Evolutionary conservation across 1,139 yeast species (phyloP).

Genomic region (Kluyveromyces marxianus): DNA sequence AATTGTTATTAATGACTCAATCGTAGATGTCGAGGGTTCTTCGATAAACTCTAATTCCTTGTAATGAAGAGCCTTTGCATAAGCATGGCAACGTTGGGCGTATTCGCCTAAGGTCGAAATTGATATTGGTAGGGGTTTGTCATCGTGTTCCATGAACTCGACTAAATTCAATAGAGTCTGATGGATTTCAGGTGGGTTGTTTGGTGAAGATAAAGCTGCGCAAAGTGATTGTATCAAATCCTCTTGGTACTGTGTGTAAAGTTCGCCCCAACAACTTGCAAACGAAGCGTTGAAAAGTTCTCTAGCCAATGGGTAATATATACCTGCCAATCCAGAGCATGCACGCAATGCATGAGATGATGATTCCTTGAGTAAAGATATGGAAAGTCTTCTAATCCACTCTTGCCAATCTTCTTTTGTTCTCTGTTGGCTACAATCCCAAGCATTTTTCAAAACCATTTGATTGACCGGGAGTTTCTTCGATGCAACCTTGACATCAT

Average conservation of each 20-base stretch:
- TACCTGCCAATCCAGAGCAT: conserved; percentile 84
- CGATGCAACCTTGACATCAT: conserved; percentile 62
- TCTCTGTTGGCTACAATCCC: conserved; percentile 88
- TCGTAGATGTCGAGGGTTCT: conserved; percentile 86
- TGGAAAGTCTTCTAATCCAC: conserved; percentile 84
- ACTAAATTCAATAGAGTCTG: conserved; percentile 84
- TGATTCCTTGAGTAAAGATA: conserved; percentile 81
- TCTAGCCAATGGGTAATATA: conserved; percentile 81
- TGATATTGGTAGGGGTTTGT: conserved; percentile 85
- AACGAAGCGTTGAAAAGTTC: conserved; percentile 92
- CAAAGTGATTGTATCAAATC: conserved; percentile 82
- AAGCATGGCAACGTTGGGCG: conserved; percentile 94
- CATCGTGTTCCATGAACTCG: conserved; percentile 97
- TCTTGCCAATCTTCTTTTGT: conserved; percentile 98
- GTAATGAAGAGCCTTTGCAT: conserved; percentile 93
- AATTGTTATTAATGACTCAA: conserved; percentile 84
- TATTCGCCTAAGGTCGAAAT: conserved; percentile 84
- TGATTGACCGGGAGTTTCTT: conserved; percentile 58
- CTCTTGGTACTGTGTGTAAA: conserved; percentile 87
- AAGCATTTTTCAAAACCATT: conserved; percentile 51
- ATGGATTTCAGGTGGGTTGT: conserved; percentile 92
- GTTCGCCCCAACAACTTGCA: conserved; percentile 92
- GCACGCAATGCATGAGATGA: conserved; percentile 95
- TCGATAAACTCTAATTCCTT: conserved; percentile 92
- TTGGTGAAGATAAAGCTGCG: conserved; percentile 79